Conservation (phyloP, 2,329 filamentous ascomycete genomes). For the Curvularia sp. region DNA sequence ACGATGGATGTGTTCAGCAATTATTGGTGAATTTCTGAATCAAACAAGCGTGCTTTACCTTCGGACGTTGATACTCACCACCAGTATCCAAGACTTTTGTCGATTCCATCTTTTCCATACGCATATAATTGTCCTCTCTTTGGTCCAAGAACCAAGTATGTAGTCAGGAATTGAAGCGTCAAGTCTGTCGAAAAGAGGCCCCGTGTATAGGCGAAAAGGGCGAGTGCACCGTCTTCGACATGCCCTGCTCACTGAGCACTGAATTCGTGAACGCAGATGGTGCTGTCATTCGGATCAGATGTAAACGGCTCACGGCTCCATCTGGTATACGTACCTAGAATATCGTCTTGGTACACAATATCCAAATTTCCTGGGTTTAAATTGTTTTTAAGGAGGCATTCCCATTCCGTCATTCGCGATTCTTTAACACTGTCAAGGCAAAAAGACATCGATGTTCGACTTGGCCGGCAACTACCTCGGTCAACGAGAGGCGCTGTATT, state of each 20-base stretch:
- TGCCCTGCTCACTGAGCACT: not conserved
- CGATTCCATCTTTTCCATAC: constrained; percentile 2
- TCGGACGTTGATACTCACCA: no score
- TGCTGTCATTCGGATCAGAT: not conserved
- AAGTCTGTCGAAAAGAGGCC: not conserved
- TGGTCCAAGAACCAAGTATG: not conserved
- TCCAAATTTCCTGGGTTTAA: not conserved
- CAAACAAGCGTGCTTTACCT: constrained; percentile 2
- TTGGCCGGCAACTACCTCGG: not conserved
- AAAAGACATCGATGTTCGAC: constrained; percentile 7
- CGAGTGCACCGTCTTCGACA: not conserved
- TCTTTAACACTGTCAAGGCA: not conserved
- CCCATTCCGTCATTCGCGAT: not conserved
- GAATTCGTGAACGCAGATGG: not conserved
- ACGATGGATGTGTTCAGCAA: not conserved
- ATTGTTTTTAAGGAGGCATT: not conserved
- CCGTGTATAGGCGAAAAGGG: not conserved
- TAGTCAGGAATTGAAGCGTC: not conserved
- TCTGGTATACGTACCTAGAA: not conserved
- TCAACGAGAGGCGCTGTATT: not conserved
- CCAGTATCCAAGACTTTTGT: not conserved
- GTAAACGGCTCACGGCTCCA: constrained; percentile 7
- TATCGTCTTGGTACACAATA: not conserved
- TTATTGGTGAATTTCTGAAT: not conserved
- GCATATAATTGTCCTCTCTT: not conserved